Conservation (phyloP, 1,284 basidiomycete genomes). For the Anthracocystis panici-leucophaei region DNA sequence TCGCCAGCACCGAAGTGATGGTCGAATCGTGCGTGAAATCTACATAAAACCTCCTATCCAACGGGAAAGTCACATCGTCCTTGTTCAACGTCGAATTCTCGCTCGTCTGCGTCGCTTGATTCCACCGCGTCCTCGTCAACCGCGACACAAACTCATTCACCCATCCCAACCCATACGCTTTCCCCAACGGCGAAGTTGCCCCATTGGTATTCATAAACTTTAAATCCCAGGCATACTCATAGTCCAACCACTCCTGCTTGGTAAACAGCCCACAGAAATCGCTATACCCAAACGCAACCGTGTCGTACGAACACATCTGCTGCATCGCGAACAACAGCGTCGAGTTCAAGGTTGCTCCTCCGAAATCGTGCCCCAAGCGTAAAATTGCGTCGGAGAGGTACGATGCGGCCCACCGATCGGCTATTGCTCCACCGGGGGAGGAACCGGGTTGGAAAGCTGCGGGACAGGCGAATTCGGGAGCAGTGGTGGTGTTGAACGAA, state of each 20-base stretch:
- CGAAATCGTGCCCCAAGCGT: constrained; percentile 53
- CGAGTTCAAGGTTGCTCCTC: constrained; percentile 48
- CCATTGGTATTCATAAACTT: constrained; percentile 76
- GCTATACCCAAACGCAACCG: constrained; percentile 88
- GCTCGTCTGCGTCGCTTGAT: constrained; percentile 51
- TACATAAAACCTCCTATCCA: constrained; percentile 62
- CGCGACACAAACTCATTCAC: constrained; percentile 71
- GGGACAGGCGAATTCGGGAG: constrained; percentile 63
- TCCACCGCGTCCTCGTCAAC: constrained; percentile 45
- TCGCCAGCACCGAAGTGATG: constrained; percentile 60
- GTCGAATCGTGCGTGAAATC: constrained; percentile 68
- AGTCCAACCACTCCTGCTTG: constrained; percentile 87
- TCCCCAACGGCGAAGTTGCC: constrained; percentile 81
- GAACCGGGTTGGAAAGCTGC: constrained; percentile 22
- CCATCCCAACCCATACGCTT: constrained; percentile 85
- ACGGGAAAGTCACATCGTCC: constrained; percentile 57
- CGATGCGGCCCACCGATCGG: constrained; percentile 49
- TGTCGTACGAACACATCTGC: constrained; percentile 71
- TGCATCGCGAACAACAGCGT: constrained; percentile 59
- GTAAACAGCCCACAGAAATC: constrained; percentile 91
- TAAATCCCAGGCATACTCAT: constrained; percentile 77
- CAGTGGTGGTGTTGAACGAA: constrained; percentile 65
- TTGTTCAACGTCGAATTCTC: constrained; percentile 64
- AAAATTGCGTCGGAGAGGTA: constrained; percentile 64
- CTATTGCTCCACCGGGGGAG: constrained; percentile 25